phyloP scores from a whole-genome alignment of 2,329 filamentous ascomycete genomes.

The Phyllosticta capitalensis region DNA sequence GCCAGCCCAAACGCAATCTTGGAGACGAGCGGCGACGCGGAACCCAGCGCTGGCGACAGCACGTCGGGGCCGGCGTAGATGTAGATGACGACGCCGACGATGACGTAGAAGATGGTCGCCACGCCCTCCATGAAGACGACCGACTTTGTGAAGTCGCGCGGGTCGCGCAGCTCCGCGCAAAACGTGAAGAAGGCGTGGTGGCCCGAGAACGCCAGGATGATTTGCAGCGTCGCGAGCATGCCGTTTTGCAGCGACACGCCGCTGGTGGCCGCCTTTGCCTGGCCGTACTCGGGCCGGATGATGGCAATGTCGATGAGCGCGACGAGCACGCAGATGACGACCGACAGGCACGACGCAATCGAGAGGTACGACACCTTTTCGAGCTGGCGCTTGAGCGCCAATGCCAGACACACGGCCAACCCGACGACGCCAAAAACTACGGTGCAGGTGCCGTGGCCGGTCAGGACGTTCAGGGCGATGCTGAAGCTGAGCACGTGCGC shows the following conservation, averaged over 20 bases:
- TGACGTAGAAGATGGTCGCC: constrained; percentile 53
- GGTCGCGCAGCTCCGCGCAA: constrained; percentile 54
- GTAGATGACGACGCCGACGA: constrained; percentile 60
- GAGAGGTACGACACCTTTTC: constrained; percentile 55
- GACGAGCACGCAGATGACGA: constrained; percentile 53
- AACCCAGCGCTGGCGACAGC: constrained; percentile 57
- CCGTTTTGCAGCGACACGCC: constrained; percentile 19
- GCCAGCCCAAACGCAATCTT: constrained; percentile 61
- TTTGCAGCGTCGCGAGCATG: constrained; percentile 41
- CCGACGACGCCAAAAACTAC: constrained; percentile 54
- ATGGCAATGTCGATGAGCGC: constrained; percentile 58
- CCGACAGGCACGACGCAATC: constrained; percentile 52
- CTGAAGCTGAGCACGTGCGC: constrained; percentile 62
- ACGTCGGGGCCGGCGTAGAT: constrained; percentile 54
- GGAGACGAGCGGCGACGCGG: constrained; percentile 45
- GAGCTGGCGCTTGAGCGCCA: constrained; percentile 53
- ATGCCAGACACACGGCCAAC: constrained; percentile 47
- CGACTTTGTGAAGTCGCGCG: constrained; percentile 52
- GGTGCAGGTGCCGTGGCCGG: constrained; percentile 52
- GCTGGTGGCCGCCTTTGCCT: constrained; percentile 19
- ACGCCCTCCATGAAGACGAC: constrained; percentile 51
- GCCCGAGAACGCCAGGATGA: constrained; percentile 59
- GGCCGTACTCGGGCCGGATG: constrained; percentile 29
- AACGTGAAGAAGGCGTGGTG: constrained; percentile 62
- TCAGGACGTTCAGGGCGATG: constrained; percentile 58